Percentiles rank a stretch among this genome's conserved stretches.
phyloP scores from a whole-genome alignment of 2,329 filamentous ascomycete species.

The Apiospora koreana region DNA sequence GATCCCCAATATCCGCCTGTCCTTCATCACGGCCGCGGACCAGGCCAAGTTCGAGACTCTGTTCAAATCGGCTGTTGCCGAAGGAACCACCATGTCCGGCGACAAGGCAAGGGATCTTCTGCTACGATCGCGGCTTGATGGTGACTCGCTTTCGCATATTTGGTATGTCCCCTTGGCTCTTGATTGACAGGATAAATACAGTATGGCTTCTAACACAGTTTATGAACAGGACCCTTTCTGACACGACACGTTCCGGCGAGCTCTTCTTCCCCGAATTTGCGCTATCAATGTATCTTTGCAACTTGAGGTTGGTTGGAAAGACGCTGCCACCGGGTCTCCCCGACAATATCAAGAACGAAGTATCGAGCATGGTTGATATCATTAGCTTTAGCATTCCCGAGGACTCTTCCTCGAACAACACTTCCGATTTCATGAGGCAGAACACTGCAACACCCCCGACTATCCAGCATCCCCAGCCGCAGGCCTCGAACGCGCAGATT shows the following conservation, averaged over 20 bases:
- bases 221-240: conserved; percentile 75
- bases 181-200: background rate
- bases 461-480: conserved; percentile 71
- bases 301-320: conserved; percentile 87
- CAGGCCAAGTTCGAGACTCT: conserved; percentile 97
- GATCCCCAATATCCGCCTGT: conserved; percentile 91
- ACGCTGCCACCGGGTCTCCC: conserved; percentile 73
- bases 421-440: conserved; percentile 67
- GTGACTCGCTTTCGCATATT: conserved; percentile 86
- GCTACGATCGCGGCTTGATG: conserved; percentile 83
- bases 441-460: conserved; percentile 51
- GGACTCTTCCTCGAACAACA: conserved; percentile 64
- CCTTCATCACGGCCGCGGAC: conserved; percentile 93
- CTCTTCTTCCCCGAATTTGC: conserved; percentile 98
- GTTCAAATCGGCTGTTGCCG: conserved; percentile 92
- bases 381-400: conserved; percentile 93
- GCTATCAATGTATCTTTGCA: conserved; percentile 97
- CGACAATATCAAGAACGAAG: conserved; percentile 89
- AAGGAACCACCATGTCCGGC: conserved; percentile 81
- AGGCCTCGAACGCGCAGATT: conserved; percentile 69
- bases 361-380: conserved; percentile 99
- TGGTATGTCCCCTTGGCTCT: conserved; percentile 57
- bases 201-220: conserved; percentile 22
- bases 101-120: conserved; percentile 91
- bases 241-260: conserved; percentile 95